Evolutionary conservation across 2,329 filamentous ascomycete genomes (phyloP).

Genomic region (Aspergillus fumigatus): DNA sequence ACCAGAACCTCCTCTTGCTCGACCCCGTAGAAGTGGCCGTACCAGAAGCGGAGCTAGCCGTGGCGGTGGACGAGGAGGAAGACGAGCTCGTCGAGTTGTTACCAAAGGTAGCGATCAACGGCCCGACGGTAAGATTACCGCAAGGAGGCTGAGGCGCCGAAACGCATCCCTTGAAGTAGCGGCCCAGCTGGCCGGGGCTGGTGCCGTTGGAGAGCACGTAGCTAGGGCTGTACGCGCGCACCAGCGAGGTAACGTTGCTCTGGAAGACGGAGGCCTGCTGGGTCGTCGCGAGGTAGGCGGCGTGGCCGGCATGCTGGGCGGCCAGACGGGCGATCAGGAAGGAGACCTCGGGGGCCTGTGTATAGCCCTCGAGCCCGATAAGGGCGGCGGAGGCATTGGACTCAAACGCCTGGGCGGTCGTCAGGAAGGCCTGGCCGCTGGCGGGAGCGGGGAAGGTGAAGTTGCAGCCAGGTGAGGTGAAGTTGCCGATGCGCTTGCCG

Average conservation of each 20-base stretch:
- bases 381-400: slow-evolving; percentile 18
- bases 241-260: slow-evolving; percentile 17
- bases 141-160: slow-evolving; percentile 18
- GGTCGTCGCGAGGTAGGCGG: slow-evolving; percentile 18
- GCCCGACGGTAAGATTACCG: slow-evolving; percentile 19
- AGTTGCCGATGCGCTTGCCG: slow-evolving; percentile 11
- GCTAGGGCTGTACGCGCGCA: slow-evolving; percentile 20
- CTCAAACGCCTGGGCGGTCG: slow-evolving; percentile 20
- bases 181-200: slow-evolving; percentile 20
- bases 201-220: slow-evolving; percentile 18
- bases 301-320: slow-evolving; percentile 21
- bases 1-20: neutral
- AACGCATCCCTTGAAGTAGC: slow-evolving; percentile 20
- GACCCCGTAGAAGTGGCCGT: neutral
- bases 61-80: too few species aligned
- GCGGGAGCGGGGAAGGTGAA: slow-evolving; percentile 17
- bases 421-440: slow-evolving; percentile 14
- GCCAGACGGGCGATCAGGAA: slow-evolving; percentile 27
- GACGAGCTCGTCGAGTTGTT: neutral
- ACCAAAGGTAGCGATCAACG: slow-evolving; percentile 18
- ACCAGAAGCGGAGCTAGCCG: neutral
- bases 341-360: slow-evolving; percentile 25
- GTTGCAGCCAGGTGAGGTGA: slow-evolving; percentile 17
- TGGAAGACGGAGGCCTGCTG: slow-evolving; percentile 14
- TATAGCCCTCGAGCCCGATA: slow-evolving; percentile 25